Evolutionary conservation across 2,329 filamentous ascomycete species (phyloP).

Genomic region (Aspergillus awamori): DNA sequence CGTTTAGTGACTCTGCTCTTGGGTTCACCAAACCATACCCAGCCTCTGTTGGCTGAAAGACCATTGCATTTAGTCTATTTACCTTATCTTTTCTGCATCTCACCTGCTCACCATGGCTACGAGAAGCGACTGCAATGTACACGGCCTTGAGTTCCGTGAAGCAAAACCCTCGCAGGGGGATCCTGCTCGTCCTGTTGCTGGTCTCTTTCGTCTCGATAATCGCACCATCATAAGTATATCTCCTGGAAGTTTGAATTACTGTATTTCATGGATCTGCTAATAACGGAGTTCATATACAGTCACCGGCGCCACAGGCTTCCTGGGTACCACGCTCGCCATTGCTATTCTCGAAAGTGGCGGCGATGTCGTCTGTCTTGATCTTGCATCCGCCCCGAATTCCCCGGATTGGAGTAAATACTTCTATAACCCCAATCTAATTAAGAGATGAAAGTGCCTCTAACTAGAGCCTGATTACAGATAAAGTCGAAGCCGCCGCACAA

Average conservation of each 20-base stretch:
- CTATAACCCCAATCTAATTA: neutral
- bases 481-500: slow-evolving; percentile 14
- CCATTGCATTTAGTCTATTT: too few species aligned
- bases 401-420: slow-evolving; percentile 17
- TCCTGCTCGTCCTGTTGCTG: neutral
- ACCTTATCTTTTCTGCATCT: too few species aligned
- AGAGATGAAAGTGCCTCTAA: neutral
- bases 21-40: too few species aligned
- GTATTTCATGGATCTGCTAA: neutral
- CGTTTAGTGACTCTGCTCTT: too few species aligned
- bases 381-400: slow-evolving; percentile 12
- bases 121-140: slow-evolving; percentile 3
- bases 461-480: neutral
- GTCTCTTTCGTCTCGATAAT: neutral
- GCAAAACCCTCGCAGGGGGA: slow-evolving; percentile 1
- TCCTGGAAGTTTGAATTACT: too few species aligned
- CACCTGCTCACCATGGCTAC: neutral
- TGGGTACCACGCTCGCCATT: slow-evolving; percentile 24
- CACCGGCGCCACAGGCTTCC: slow-evolving; percentile 29
- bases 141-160: neutral
- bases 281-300: slow-evolving; percentile 7
- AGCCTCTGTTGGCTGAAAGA: too few species aligned
- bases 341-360: slow-evolving; percentile 37
- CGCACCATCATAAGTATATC: slow-evolving; percentile 7
- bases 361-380: slow-evolving; percentile 38